Percentiles rank a stretch among this genome's conserved stretches.
Conservation (phyloP, 345 rosid genomes). For the Arabis hirsuta region DNA sequence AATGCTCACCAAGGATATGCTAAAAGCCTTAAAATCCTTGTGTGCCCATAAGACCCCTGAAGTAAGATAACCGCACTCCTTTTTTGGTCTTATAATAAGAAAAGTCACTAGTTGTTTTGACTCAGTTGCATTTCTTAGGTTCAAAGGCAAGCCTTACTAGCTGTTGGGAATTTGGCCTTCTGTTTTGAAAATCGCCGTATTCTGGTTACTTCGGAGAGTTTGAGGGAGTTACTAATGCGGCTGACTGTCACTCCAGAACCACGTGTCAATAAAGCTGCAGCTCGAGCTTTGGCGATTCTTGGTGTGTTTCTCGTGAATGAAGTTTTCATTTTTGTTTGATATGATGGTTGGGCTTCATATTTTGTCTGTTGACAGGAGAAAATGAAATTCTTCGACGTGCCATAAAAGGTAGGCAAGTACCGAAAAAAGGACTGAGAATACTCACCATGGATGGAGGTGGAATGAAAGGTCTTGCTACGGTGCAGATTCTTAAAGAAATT, state of each 20-base stretch:
- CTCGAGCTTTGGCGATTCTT: slow-evolving; percentile 97
- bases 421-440: slow-evolving; percentile 93
- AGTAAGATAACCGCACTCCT: slow-evolving; percentile 52
- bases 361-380: slow-evolving; percentile 68
- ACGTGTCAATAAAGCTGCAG: slow-evolving; percentile 92
- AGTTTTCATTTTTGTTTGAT: slow-evolving; percentile 10
- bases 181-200: slow-evolving; percentile 88
- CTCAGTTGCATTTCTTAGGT: slow-evolving; percentile 57
- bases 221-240: slow-evolving; percentile 83
- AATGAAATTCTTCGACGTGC: slow-evolving; percentile 92
- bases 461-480: slow-evolving; percentile 99
- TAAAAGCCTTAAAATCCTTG: slow-evolving; percentile 75
- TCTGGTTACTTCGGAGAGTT: slow-evolving; percentile 92
- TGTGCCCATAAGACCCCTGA: slow-evolving; percentile 86
- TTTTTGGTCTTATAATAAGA: slow-evolving; percentile 23
- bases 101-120: slow-evolving; percentile 24
- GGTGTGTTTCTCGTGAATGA: slow-evolving; percentile 57
- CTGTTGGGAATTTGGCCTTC: slow-evolving; percentile 95
- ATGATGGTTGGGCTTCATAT: slow-evolving; percentile 10
- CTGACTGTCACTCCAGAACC: slow-evolving; percentile 81
- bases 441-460: slow-evolving; percentile 99
- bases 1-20: slow-evolving; percentile 86
- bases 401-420: slow-evolving; percentile 83
- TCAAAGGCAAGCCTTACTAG: slow-evolving; percentile 85
- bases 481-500: slow-evolving; percentile 94